Conservation (phyloP, 179 eudicot species). For the Actinidia chinensis region DNA sequence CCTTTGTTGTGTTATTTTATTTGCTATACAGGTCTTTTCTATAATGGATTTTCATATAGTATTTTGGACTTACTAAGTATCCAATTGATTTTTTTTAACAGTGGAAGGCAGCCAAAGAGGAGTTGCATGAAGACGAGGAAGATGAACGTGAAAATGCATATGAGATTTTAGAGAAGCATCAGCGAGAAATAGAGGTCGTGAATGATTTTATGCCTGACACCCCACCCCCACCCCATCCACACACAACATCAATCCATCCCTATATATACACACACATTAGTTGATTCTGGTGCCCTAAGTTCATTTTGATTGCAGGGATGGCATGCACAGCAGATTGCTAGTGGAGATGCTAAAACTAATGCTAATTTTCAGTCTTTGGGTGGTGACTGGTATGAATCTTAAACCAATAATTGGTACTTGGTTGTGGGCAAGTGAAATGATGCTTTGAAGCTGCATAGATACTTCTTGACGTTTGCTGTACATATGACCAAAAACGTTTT, state of each 20-base stretch:
- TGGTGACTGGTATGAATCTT: constrained; percentile 75
- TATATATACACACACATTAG: background rate
- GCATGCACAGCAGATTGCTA: constrained; percentile 88
- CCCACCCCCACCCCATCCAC: no score
- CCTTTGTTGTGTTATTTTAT: constrained; percentile 3
- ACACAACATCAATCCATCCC: background rate
- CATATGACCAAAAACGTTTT: background rate
- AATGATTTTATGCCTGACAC: background rate
- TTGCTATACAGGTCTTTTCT: constrained; percentile 13
- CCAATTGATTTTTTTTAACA: constrained; percentile 23
- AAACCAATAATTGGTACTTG: background rate
- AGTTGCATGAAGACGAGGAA: constrained; percentile 80
- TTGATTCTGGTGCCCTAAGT: constrained; percentile 12
- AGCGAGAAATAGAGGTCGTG: constrained; percentile 82
- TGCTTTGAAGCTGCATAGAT: background rate
- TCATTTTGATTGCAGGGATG: constrained; percentile 59
- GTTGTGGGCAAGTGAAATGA: background rate
- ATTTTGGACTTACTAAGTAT: background rate
- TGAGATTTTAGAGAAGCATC: constrained; percentile 78
- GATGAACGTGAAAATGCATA: constrained; percentile 70
- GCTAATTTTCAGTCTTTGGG: constrained; percentile 98
- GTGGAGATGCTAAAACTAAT: constrained; percentile 93
- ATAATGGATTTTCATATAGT: background rate
- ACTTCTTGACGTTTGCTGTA: background rate
- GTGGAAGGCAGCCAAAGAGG: constrained; percentile 99